Evolutionary conservation across 2,329 filamentous ascomycete species (phyloP).

Genomic region (Reticulascus tulasneorum): DNA sequence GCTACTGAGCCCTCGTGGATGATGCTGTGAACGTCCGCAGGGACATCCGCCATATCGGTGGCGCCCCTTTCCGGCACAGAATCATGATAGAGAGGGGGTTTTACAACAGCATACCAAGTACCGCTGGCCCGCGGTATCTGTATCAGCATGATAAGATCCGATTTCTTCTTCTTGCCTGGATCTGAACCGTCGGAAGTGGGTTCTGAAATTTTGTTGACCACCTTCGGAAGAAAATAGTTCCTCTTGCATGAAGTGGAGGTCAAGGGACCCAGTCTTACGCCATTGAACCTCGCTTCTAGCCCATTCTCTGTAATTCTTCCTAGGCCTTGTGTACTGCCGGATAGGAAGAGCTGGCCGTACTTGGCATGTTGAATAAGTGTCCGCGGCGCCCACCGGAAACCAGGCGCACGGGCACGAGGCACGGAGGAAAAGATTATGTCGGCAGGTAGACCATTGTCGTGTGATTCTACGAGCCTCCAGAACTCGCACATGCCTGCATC

Average conservation of each 20-base stretch:
- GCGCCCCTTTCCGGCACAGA: not conserved
- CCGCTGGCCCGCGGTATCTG: not conserved
- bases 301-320: not conserved
- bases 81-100: not conserved
- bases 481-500: conserved; percentile 8
- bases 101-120: not conserved
- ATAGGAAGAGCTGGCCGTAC: not conserved
- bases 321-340: not conserved
- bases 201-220: not conserved
- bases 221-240: not conserved
- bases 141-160: not conserved
- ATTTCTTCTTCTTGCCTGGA: not conserved
- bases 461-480: conserved; percentile 2
- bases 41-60: not conserved
- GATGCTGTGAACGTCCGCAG: not conserved
- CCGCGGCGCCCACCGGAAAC: conserved; percentile 2
- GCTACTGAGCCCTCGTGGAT: not conserved
- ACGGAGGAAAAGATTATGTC: conserved; percentile 6
- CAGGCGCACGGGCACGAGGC: conserved; percentile 1
- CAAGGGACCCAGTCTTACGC: not conserved
- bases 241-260: not conserved
- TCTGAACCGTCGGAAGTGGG: not conserved
- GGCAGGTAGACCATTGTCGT: not conserved
- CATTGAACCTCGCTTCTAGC: not conserved
- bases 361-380: conserved; percentile 4